A percentile compares a stretch with the other conserved stretches of the same genome.
Evolutionary conservation across 805 yeast species (phyloP).

Genomic region (Candida krabiensis): DNA sequence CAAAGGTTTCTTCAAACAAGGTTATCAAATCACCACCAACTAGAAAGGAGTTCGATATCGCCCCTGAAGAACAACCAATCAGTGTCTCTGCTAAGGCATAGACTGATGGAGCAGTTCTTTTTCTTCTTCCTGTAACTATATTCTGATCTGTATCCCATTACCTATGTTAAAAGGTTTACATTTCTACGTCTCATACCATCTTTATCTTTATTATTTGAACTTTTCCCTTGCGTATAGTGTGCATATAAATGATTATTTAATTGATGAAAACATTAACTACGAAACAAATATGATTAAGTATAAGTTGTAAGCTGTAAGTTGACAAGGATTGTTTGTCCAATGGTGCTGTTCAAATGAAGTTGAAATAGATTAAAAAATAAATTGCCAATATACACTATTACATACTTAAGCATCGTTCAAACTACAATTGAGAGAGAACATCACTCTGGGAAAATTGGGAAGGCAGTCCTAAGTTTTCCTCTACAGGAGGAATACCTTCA

Average conservation of each 20-base stretch:
- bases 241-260: constrained; percentile 13
- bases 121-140: neutral
- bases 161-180: too few species aligned
- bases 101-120: neutral
- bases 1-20: constrained; percentile 71
- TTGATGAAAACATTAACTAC: constrained; percentile 1
- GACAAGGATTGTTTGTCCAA: too few species aligned
- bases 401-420: too few species aligned
- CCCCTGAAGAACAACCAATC: constrained; percentile 33
- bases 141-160: neutral
- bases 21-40: constrained; percentile 52
- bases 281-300: constrained; percentile 3
- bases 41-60: constrained; percentile 34
- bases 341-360: too few species aligned
- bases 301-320: too few species aligned
- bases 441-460: too few species aligned
- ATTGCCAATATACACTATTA: too few species aligned
- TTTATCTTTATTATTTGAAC: constrained; percentile 5
- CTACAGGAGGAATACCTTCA: too few species aligned
- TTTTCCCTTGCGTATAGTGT: constrained; percentile 9
- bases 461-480: too few species aligned
- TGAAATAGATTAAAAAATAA: too few species aligned
- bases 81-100: constrained; percentile 28
- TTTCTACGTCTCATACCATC: too few species aligned
- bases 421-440: too few species aligned